phyloP scores from a whole-genome alignment of 2,329 filamentous ascomycete species.

The Coniochaeta sp. region DNA sequence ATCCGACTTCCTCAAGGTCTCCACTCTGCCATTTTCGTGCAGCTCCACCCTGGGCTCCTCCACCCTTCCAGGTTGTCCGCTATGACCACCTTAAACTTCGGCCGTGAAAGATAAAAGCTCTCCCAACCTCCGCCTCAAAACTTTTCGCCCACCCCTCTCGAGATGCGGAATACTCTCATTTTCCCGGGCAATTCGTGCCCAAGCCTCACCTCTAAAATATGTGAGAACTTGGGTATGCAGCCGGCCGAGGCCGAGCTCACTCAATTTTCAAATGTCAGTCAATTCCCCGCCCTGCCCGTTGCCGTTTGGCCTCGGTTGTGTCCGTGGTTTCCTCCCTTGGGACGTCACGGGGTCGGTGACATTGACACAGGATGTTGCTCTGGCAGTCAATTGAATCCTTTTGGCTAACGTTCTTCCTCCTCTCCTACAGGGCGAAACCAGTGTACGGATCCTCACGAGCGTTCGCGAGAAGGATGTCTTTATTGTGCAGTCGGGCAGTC shows the following conservation, averaged over 20 bases:
- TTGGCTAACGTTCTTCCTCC: constrained; percentile 11
- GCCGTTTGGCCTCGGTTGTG: constrained; percentile 11
- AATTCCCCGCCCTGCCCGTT: constrained; percentile 12
- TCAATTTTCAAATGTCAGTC: constrained; percentile 58
- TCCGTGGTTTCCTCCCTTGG: too few species aligned
- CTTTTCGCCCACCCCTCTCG: constrained; percentile 19
- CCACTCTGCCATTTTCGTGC: neutral
- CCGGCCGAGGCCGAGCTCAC: constrained; percentile 59
- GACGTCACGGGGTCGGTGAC: too few species aligned
- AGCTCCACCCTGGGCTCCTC: neutral
- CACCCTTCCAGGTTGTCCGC: constrained; percentile 4
- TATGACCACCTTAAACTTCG: neutral
- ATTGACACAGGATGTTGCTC: neutral
- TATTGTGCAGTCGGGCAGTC: constrained; percentile 93
- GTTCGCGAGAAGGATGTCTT: constrained; percentile 99
- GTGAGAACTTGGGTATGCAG: constrained; percentile 59
- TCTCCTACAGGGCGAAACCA: constrained; percentile 54
- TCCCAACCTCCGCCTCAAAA: constrained; percentile 10
- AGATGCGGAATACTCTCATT: constrained; percentile 60
- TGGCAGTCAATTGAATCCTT: constrained; percentile 6
- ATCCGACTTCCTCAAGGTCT: neutral
- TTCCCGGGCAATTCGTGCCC: constrained; percentile 64
- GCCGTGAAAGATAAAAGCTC: neutral
- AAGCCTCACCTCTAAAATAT: constrained; percentile 57
- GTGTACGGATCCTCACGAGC: constrained; percentile 61